Base-by-base conservation (phyloP, 768 basidiomycete genomes). In the Auriculariales sp. region DNA sequence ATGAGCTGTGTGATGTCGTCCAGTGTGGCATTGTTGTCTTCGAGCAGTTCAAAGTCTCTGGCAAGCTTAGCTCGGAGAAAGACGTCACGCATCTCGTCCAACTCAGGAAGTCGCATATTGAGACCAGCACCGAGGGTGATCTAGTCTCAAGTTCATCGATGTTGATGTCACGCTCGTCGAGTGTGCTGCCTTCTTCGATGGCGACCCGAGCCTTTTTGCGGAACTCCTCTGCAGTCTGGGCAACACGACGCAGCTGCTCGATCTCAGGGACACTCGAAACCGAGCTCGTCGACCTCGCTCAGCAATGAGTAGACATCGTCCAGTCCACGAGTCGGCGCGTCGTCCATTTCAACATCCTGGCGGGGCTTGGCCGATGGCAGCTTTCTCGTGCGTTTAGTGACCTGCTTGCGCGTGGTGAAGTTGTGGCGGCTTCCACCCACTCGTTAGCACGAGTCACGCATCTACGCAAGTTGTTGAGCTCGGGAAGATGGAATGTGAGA, bases 181-280 rank as follows among this genome's bases (percentile, higher is more conserved):
- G 68, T 5, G 61, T 52, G 9, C 63, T 59, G 1, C 67, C 66
- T 1, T 72, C 61, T 35, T 64, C 61, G 45, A 89, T 71, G 9
- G 88, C 61, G 6, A 61, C 55, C 12, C 62, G 61, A 4, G 84
- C 83, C 60, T 75, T 75, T 46, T 61, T 57, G 56, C 74, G 78
- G 44, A 75, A 74, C 31, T 78, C 75, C 57, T 87, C 81, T 4
- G 84, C 80, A 52, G 78, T 74, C 42, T 72, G 64, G 5, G 74
- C 78, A 32, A 87, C 65, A 14, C 57, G 62, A 44, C 67, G 70
- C 27, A 89, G 72, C 4, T 66, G 59, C 11, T 60, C 65, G 27
- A 90, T 81, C 63, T 95, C 92, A 3, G 76, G n/a, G 74, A 42
- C 80, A 75, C 53, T 94, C 89, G 56, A 95, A 95, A 0, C 89